A percentile compares a stretch with the other conserved stretches of the same genome.
These are phyloP conservation scores for Populus hybrid DNA, from an alignment of 441 rosid genomes.

Conservation along the genomic window DNA sequence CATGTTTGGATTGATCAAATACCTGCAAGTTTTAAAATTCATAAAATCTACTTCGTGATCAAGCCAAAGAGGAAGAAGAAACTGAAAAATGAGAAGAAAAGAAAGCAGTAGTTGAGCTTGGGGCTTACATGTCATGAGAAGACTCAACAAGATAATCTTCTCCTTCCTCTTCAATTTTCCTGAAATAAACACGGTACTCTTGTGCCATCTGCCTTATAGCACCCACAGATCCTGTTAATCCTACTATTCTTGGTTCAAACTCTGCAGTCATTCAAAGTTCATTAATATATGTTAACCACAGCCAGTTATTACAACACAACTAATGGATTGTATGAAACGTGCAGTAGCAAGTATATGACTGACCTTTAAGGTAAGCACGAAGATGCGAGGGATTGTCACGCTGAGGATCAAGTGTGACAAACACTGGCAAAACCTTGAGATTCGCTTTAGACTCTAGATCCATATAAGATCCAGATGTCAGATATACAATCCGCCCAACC, in stretches of 20 bases:
- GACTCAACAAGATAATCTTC: conserved; percentile 83
- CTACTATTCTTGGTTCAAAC: conserved; percentile 64
- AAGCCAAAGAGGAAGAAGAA: neutral
- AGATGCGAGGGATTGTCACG: conserved; percentile 78
- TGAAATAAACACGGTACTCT: conserved; percentile 75
- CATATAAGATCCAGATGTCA: conserved; percentile 31
- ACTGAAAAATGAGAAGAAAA: neutral
- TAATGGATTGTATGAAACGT: neutral
- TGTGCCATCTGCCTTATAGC: conserved; percentile 83
- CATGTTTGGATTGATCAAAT: conserved; percentile 73
- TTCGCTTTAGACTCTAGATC: conserved; percentile 51
- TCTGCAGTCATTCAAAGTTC: conserved; percentile 42
- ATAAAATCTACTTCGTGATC: neutral
- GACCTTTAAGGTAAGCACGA: conserved; percentile 73
- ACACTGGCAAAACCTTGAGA: conserved; percentile 60
- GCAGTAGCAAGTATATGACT: neutral
- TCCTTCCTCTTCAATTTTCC: conserved; percentile 79
- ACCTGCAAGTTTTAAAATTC: conserved; percentile 37
- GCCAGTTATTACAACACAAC: neutral
- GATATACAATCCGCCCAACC: neutral
- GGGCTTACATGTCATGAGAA: conserved; percentile 68
- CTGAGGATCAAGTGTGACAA: conserved; percentile 86
- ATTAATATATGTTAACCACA: conserved; percentile 13
- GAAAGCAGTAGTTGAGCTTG: neutral
- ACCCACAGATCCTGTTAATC: conserved; percentile 59